Percentiles rank a stretch among this genome's conserved stretches.
These are phyloP conservation scores for Monilinia aucupariae DNA, from an alignment of 2,329 filamentous ascomycete genomes.

Conservation along the genomic window DNA sequence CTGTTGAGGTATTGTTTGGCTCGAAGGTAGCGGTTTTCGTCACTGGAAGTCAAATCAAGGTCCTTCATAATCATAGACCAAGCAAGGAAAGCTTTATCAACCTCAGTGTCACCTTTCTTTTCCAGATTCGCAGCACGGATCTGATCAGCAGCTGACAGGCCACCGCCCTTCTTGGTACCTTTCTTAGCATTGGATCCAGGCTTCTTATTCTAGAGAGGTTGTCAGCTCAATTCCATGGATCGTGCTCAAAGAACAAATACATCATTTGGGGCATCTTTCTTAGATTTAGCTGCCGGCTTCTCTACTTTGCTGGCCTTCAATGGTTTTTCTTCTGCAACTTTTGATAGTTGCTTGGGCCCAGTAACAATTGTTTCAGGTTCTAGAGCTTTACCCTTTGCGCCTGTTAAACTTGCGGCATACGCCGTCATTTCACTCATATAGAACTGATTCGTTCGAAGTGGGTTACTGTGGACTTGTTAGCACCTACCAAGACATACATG, in stretches of 20 bases:
- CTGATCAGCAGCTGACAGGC: slow-evolving; percentile 36
- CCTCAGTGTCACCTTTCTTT: slow-evolving; percentile 31
- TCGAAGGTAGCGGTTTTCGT: slow-evolving; percentile 33
- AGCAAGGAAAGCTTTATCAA: slow-evolving; percentile 33
- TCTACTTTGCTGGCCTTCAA: slow-evolving; percentile 21
- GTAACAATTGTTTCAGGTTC: slow-evolving; percentile 60
- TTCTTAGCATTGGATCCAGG: slow-evolving; percentile 25
- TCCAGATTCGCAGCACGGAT: slow-evolving; percentile 34
- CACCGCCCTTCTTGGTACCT: slow-evolving; percentile 37
- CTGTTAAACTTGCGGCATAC: slow-evolving; percentile 67
- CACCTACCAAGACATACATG: not conserved
- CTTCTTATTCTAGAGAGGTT: slow-evolving; percentile 16
- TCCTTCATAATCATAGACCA: slow-evolving; percentile 33
- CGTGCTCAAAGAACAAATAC: not conserved
- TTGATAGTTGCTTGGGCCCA: slow-evolving; percentile 30
- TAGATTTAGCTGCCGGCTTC: slow-evolving; percentile 23
- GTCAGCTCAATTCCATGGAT: not conserved
- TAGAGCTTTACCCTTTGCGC: slow-evolving; percentile 55
- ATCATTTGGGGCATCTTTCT: slow-evolving; percentile 26
- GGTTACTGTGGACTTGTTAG: slow-evolving; percentile 26
- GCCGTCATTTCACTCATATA: slow-evolving; percentile 62
- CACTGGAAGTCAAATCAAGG: slow-evolving; percentile 27
- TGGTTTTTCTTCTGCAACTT: slow-evolving; percentile 30
- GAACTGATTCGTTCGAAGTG: slow-evolving; percentile 45
- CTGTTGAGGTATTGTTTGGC: slow-evolving; percentile 31